Conservation (phyloP, 805 yeast species). For the Zygotorulaspora sp. region DNA sequence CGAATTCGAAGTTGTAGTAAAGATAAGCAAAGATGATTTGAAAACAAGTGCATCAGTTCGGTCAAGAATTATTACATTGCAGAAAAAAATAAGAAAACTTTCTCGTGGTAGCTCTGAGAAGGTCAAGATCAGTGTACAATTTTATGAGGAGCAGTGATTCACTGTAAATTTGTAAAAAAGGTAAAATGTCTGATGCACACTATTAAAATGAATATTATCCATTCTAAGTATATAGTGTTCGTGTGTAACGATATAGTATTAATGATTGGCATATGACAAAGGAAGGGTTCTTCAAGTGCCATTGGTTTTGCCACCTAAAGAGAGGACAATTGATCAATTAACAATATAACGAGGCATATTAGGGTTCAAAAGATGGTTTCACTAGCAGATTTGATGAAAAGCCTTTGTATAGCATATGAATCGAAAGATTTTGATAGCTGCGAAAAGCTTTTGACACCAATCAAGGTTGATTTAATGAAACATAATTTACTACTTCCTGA, state of each 20-base stretch:
- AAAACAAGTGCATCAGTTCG: slow-evolving; percentile 58
- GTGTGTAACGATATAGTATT: slow-evolving; percentile 4
- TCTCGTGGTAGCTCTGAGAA: slow-evolving; percentile 47
- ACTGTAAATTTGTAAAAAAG: not conserved
- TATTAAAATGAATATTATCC: not conserved
- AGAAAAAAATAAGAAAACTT: slow-evolving; percentile 56
- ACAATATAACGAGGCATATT: not conserved
- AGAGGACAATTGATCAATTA: not conserved
- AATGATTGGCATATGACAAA: not conserved
- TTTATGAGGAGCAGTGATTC: slow-evolving; percentile 29
- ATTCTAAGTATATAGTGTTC: not conserved
- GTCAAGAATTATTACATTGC: slow-evolving; percentile 53
- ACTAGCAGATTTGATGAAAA: slow-evolving; percentile 63
- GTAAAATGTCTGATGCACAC: not conserved
- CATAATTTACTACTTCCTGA: slow-evolving; percentile 72
- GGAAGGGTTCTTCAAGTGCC: not conserved
- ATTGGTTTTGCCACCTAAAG: slow-evolving; percentile 12
- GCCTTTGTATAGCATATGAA: slow-evolving; percentile 62
- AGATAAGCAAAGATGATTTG: slow-evolving; percentile 48
- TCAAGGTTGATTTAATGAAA: slow-evolving; percentile 76
- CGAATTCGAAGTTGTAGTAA: slow-evolving; percentile 40
- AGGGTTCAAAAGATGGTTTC: slow-evolving; percentile 37
- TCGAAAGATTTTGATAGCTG: slow-evolving; percentile 59
- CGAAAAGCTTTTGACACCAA: slow-evolving; percentile 55
- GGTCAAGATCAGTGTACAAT: slow-evolving; percentile 49